Evolutionary conservation across 2,329 filamentous ascomycete genomes (phyloP), one percentile per base, ranked within the genome.

Genomic region (Exophiala lecanii-corni): DNA sequence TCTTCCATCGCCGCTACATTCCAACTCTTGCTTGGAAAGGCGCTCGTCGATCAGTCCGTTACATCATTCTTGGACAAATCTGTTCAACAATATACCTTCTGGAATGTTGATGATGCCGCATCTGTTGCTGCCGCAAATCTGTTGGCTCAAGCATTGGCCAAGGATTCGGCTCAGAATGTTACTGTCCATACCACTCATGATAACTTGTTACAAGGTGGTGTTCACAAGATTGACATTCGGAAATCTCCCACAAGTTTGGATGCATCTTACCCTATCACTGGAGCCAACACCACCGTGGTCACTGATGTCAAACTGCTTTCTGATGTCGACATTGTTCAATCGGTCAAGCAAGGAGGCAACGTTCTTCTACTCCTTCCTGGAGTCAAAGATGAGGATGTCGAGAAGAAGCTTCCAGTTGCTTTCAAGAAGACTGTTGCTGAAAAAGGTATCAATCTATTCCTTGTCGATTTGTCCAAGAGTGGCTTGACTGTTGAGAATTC

Each of bases 81-180:
- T 15, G 79, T 82, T 15, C 77, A 86, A 63, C 86, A 97, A 66
- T 97, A 92, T 70, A 83, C 82, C 9, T 96, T 98, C 76, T 97
- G 89, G 89, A 86, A 96, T 55, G 63, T 86, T 30, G 91, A 95
- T 59, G 77, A 81, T 62, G 89, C 89, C 19, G 67, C 72, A 1
- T 76, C 83, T 39, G 73, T 75, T 39, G 72, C 72, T 46, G 81
- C 87, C 1, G 82, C 88, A 9, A 67, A 76, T 16, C 76, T 69
- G 34, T 61, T 84, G 36, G 77, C 74, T 30, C 73, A 79, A 59
- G 70, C 81, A 6, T 64, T 84, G 25, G 76, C 80, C 3, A 72
- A 70, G 21, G 78, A 82, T 55, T 76, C 76, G 7, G 65, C 75
- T 1, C 72, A 72, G 60, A 83, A 82, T 51, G 74, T 84, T 35